Conservation (phyloP, 495 filamentous ascomycete species). For the Aspergillus campestris region DNA sequence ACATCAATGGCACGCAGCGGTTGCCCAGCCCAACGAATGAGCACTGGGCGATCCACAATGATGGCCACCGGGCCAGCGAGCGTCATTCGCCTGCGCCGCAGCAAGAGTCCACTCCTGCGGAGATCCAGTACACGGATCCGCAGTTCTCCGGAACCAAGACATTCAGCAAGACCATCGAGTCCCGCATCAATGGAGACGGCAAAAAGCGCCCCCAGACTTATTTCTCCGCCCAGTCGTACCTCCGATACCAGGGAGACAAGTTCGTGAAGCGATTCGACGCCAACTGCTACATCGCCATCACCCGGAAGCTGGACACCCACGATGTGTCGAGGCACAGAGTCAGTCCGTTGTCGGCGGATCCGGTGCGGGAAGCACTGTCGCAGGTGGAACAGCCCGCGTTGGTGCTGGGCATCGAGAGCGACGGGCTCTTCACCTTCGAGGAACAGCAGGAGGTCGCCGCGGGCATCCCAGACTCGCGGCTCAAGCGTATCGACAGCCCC, state of each 20-base stretch:
- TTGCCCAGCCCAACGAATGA: conserved; percentile 64
- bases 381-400: conserved; percentile 80
- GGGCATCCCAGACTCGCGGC: conserved; percentile 65
- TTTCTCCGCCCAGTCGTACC: conserved; percentile 95
- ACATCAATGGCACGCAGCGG: conserved; percentile 58
- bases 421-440: conserved; percentile 92
- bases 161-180: conserved; percentile 22
- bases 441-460: conserved; percentile 88
- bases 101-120: conserved; percentile 10
- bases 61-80: conserved; percentile 64
- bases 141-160: conserved; percentile 67
- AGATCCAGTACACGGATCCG: conserved; percentile 53
- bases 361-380: conserved; percentile 64
- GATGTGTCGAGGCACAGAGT: conserved; percentile 73
- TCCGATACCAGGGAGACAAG: conserved; percentile 95
- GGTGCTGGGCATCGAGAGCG: conserved; percentile 86
- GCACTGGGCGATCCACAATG: conserved; percentile 92
- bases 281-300: conserved; percentile 98
- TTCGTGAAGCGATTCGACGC: conserved; percentile 96
- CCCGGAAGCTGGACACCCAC: conserved; percentile 97
- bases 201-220: conserved; percentile 64
- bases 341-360: conserved; percentile 31
- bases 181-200: conserved; percentile 11
- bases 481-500: conserved; percentile 82
- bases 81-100: conserved; percentile 23